These are phyloP conservation scores for Platanus orientalis DNA, from an alignment of 164 flowering plant genomes.

Conservation along the genomic window DNA sequence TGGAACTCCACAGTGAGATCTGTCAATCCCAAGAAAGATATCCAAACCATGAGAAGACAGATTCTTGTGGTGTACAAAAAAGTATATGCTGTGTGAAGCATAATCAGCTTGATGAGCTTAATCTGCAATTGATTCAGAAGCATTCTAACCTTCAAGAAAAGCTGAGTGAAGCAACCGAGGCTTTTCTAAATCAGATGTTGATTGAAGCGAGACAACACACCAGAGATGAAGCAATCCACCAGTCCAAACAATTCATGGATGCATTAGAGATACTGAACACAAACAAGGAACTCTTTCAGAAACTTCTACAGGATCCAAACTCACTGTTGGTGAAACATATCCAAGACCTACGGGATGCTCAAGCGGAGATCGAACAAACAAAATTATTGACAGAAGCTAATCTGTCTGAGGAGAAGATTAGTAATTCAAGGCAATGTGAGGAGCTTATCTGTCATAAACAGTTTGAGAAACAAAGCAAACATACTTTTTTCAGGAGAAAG, in stretches of 20 bases:
- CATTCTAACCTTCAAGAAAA: slow-evolving; percentile 37
- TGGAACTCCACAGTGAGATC: slow-evolving; percentile 40
- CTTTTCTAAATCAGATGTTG: slow-evolving; percentile 49
- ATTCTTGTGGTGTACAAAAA: slow-evolving; percentile 19
- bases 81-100: slow-evolving; percentile 13
- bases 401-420: slow-evolving; percentile 17
- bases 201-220: slow-evolving; percentile 27
- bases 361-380: slow-evolving; percentile 20
- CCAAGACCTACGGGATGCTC: slow-evolving; percentile 32
- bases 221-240: slow-evolving; percentile 30
- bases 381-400: slow-evolving; percentile 20
- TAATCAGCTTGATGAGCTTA: slow-evolving; percentile 25
- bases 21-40: slow-evolving; percentile 12
- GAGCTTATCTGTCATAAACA: slow-evolving; percentile 32
- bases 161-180: slow-evolving; percentile 47
- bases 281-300: slow-evolving; percentile 48
- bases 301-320: slow-evolving; percentile 52
- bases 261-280: slow-evolving; percentile 52
- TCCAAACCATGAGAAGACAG: slow-evolving; percentile 8
- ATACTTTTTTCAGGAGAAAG: slow-evolving; percentile 53
- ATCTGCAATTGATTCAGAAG: slow-evolving; percentile 20
- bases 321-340: slow-evolving; percentile 45
- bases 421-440: slow-evolving; percentile 19
- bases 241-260: slow-evolving; percentile 45
- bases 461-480: slow-evolving; percentile 15